Evolutionary conservation across 2,329 filamentous ascomycete genomes (phyloP).

Genomic region (Aspergillus pseudotamarii): DNA sequence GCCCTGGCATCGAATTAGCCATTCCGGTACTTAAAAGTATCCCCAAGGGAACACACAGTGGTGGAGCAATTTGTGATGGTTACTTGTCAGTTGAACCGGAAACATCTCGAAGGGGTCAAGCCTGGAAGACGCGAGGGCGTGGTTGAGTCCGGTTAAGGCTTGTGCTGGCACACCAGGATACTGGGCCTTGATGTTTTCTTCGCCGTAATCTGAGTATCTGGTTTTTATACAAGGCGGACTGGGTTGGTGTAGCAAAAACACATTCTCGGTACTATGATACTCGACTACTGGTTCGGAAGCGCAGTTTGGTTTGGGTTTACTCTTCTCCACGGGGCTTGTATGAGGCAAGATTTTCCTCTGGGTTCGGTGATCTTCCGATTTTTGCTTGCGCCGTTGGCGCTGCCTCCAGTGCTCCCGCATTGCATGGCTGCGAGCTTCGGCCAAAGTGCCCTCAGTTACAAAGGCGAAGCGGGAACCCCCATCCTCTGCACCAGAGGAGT

Average conservation of each 20-base stretch:
- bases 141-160: slow-evolving; percentile 30
- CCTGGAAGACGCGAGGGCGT: slow-evolving; percentile 29
- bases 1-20: slow-evolving; percentile 23
- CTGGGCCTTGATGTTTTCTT: neutral
- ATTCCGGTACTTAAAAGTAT: neutral
- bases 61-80: slow-evolving; percentile 41
- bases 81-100: slow-evolving; percentile 35
- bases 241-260: neutral
- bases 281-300: neutral
- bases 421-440: slow-evolving; percentile 38
- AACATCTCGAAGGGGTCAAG: slow-evolving; percentile 42
- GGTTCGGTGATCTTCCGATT: slow-evolving; percentile 8
- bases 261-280: neutral
- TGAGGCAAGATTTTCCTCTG: neutral
- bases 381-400: slow-evolving; percentile 23
- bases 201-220: neutral
- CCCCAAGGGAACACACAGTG: slow-evolving; percentile 33
- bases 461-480: slow-evolving; percentile 25
- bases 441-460: slow-evolving; percentile 22
- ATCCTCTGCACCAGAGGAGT: neutral
- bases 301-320: neutral
- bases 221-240: neutral
- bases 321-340: neutral
- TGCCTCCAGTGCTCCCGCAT: slow-evolving; percentile 43
- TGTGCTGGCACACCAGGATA: slow-evolving; percentile 17